Conservation (phyloP, 2,329 filamentous ascomycete species). For the Phyllachora maydis region DNA sequence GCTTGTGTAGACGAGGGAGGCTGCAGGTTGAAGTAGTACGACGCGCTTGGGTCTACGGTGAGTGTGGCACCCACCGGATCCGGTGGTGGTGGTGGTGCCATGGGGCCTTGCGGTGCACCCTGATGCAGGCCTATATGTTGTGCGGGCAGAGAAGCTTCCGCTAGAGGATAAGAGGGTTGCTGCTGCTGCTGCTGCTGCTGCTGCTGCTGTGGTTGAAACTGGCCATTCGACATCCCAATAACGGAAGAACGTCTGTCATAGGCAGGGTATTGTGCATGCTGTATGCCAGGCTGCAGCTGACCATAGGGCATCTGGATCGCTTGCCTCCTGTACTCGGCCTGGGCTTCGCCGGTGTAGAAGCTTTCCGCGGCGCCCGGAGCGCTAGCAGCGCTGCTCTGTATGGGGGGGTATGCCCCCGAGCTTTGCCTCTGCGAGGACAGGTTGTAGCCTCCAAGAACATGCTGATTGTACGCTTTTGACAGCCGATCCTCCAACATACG, state of each 20-base stretch:
- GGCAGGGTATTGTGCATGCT: conserved; percentile 19
- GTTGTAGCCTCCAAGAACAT: conserved; percentile 45
- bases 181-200: too few relatives aligned
- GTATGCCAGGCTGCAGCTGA: conserved; percentile 21
- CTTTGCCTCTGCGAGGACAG: conserved; percentile 29
- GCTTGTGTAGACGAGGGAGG: conserved; percentile 12
- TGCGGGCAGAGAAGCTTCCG: too few relatives aligned
- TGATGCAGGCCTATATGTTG: too few relatives aligned
- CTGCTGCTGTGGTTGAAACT: too few relatives aligned
- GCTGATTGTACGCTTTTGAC: conserved; percentile 79
- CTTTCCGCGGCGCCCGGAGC: conserved; percentile 44
- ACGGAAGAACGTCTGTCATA: conserved; percentile 21
- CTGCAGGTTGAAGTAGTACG: conserved; percentile 34
- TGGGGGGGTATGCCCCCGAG: conserved; percentile 48
- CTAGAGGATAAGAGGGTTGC: too few relatives aligned
- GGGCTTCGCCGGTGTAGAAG: conserved; percentile 56
- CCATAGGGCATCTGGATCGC: conserved; percentile 30
- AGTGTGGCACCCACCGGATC: conserved; percentile 13
- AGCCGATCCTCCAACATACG: conserved; percentile 92
- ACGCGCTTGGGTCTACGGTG: conserved; percentile 27
- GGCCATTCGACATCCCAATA: conserved; percentile 16
- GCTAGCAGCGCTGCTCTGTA: conserved; percentile 31
- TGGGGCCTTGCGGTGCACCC: conserved; percentile 11
- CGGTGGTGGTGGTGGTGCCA: conserved; percentile 10
- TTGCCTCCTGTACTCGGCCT: conserved; percentile 21